phyloP scores from a whole-genome alignment of 2,329 filamentous ascomycete species.

The Fusarium mexicanum region DNA sequence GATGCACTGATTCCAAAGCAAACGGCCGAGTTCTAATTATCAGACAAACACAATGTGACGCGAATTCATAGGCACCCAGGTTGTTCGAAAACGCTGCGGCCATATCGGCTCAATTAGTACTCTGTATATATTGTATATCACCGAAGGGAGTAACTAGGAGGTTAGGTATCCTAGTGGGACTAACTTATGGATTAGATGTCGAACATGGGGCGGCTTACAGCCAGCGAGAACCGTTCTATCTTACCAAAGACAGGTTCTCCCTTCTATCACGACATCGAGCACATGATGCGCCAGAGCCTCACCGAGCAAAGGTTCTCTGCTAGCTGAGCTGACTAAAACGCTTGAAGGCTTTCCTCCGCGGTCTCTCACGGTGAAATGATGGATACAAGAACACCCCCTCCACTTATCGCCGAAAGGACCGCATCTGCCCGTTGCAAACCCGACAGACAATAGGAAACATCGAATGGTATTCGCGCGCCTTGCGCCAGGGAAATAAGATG shows the following conservation, averaged over 20 bases:
- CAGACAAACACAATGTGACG: background rate
- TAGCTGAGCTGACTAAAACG: constrained; percentile 5
- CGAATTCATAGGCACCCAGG: background rate
- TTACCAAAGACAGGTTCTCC: background rate
- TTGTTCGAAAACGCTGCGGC: background rate
- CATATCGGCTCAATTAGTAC: background rate
- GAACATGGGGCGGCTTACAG: background rate
- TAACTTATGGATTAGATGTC: background rate
- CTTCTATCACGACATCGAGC: constrained; percentile 21
- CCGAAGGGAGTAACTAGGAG: background rate
- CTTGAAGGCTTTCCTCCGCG: background rate
- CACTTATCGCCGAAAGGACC: constrained; percentile 28
- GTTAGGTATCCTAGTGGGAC: background rate
- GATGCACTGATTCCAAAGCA: constrained; percentile 6
- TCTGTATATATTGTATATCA: background rate
- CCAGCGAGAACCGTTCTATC: constrained; percentile 1
- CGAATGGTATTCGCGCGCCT: constrained; percentile 16
- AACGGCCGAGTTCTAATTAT: background rate
- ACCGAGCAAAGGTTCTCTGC: constrained; percentile 3
- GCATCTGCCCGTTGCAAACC: constrained; percentile 33
- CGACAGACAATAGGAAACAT: background rate
- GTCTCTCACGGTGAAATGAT: background rate
- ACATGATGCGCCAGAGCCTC: constrained; percentile 20
- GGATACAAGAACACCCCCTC: constrained; percentile 21
- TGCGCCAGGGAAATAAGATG: background rate